Conservation (phyloP, 2,329 filamentous ascomycete species). For the Pestalotiopsis sp. region DNA sequence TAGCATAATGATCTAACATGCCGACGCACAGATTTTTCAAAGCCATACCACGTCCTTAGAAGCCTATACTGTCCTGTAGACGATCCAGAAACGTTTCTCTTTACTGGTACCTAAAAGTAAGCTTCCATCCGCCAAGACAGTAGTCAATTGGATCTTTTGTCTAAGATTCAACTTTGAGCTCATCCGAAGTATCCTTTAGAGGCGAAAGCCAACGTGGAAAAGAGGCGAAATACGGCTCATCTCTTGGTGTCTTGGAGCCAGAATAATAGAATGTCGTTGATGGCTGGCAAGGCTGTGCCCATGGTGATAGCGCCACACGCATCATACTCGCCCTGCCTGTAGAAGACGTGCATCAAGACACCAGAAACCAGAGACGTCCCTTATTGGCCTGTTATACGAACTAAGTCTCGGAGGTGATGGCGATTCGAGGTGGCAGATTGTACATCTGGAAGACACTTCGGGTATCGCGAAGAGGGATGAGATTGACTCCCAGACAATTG, state of each 20-base stretch:
- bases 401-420: conserved; percentile 21
- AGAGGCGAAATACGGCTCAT: background rate
- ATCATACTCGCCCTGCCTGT: conserved; percentile 13
- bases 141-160: too few species aligned
- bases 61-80: too few species aligned
- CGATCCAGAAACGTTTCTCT: too few species aligned
- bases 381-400: conserved; percentile 28
- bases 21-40: too few species aligned
- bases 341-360: conserved; percentile 16
- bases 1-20: too few species aligned
- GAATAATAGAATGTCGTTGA: background rate
- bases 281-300: background rate
- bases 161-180: background rate
- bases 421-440: conserved; percentile 11
- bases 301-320: conserved; percentile 12
- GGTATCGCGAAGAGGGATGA: conserved; percentile 8
- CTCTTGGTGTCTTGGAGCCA: background rate
- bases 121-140: too few species aligned
- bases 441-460: conserved; percentile 13
- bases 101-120: too few species aligned
- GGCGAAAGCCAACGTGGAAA: background rate
- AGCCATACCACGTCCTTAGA: too few species aligned
- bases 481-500: background rate
- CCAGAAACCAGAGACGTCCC: conserved; percentile 17
- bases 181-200: background rate